These are phyloP conservation scores for Russula sp. DNA, from an alignment of 768 basidiomycete species.

Conservation along the genomic window DNA sequence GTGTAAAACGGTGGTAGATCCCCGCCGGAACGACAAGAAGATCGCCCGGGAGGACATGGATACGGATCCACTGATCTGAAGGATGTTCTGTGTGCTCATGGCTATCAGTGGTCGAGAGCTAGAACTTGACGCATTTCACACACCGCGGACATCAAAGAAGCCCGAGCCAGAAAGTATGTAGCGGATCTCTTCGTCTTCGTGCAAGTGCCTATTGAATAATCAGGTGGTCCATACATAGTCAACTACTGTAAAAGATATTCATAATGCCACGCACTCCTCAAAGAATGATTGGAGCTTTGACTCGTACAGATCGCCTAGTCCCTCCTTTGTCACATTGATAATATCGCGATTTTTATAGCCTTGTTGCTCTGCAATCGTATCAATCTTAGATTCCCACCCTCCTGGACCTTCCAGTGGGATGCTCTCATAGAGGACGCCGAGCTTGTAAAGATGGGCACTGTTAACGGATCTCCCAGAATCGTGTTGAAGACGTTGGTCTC, in stretches of 20 bases:
- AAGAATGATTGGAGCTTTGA: slow-evolving; percentile 77
- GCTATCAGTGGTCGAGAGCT: background rate
- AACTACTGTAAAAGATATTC: background rate
- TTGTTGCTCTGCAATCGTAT: slow-evolving; percentile 56
- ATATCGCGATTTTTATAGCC: slow-evolving; percentile 81
- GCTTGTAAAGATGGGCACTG: slow-evolving; percentile 37
- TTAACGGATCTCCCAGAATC: slow-evolving; percentile 56
- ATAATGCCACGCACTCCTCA: slow-evolving; percentile 47
- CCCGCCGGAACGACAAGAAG: slow-evolving; percentile 83
- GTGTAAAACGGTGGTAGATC: slow-evolving; percentile 92
- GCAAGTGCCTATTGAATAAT: slow-evolving; percentile 61
- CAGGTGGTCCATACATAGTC: background rate
- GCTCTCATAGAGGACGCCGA: slow-evolving; percentile 63
- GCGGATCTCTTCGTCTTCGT: slow-evolving; percentile 94
- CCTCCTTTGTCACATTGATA: slow-evolving; percentile 70
- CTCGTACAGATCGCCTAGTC: slow-evolving; percentile 79
- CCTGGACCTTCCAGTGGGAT: slow-evolving; percentile 50
- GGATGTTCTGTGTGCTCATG: slow-evolving; percentile 44
- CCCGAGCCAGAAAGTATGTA: slow-evolving; percentile 83
- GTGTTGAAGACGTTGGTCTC: slow-evolving; percentile 78
- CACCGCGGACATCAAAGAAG: slow-evolving; percentile 88
- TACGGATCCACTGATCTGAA: slow-evolving; percentile 73
- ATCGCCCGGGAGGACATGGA: slow-evolving; percentile 70
- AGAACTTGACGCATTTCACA: slow-evolving; percentile 21
- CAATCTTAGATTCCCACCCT: slow-evolving; percentile 44